Base-by-base conservation (phyloP, 2,329 filamentous ascomycete genomes). In the Raffaelea albimanens region DNA sequence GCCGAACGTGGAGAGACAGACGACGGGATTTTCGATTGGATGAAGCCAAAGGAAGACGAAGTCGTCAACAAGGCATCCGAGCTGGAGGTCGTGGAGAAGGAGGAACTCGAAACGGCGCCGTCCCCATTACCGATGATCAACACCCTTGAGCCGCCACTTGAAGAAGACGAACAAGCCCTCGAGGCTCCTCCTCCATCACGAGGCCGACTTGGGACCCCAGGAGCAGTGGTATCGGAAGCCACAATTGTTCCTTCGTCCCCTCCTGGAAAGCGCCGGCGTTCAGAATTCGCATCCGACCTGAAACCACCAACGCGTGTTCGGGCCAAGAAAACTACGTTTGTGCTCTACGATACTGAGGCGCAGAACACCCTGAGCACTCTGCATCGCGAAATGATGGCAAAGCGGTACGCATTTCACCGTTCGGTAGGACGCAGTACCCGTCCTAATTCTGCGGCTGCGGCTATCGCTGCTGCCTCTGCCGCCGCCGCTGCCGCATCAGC, bases 21-120 rank as follows among this genome's bases (percentile, higher is more conserved):
- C 63, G 93, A 98, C 67, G 90, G 90, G 59, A 88, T 96, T 64
- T 98, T 96, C 66, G 93, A 98, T 70, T 98, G 93, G 93, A 95
- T 95, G 87, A 95, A 95, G 75, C 75, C 95, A 4, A 20, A 19
- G n/a, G 29, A 18, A 4, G 22, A 40, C 9, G 14, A 2, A 9
- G 8, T 4, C 19, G 22, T 14, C 4, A 33, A n/a, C n/a, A n/a
- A 9, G 18, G 22, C 9, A 19, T 18, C n/a, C 23, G 5, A 3
- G 36, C 18, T 18, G 13, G 7, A 16, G 13, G 25, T 13, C 25
- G 7, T 7, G 7, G 25, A 13, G 7, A 29, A 7, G 25, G 25
- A 29, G 13, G 25, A 7, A 29, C 7, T 29, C 25, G 25, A 29
- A 29, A 13, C 13, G 13, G 25, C 13, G 13, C 7, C 25, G 25